phyloP scores from a whole-genome alignment of 129 eudicot species.

The sunflower (Helianthus annuus) region HanXRQr2.0-SUNRISE NC_035447.2:119465849-119466348 shows the following conservation, averaged over 20 bases:
- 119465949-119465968: slow-evolving; percentile 5
- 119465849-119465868: slow-evolving; percentile 18
- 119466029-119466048: not conserved
- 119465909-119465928: slow-evolving; percentile 11
- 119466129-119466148: not conserved
- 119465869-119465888: not conserved
- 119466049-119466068: not conserved
- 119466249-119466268: too few relatives aligned
- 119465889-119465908: not conserved
- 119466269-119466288: too few relatives aligned
- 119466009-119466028: not conserved
- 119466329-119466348: too few relatives aligned
- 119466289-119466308: too few relatives aligned
- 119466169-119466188: not conserved
- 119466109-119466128: too few relatives aligned
- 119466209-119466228: too few relatives aligned
- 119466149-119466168: not conserved
- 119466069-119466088: not conserved
- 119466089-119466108: not conserved
- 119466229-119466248: too few relatives aligned
- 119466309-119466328: too few relatives aligned
- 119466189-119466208: not conserved
- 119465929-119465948: not conserved
- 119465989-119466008: not conserved
- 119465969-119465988: not conserved